Evolutionary conservation across 352 stramenopile genomes (phyloP).

Genomic region (Pythium volutum): DNA sequence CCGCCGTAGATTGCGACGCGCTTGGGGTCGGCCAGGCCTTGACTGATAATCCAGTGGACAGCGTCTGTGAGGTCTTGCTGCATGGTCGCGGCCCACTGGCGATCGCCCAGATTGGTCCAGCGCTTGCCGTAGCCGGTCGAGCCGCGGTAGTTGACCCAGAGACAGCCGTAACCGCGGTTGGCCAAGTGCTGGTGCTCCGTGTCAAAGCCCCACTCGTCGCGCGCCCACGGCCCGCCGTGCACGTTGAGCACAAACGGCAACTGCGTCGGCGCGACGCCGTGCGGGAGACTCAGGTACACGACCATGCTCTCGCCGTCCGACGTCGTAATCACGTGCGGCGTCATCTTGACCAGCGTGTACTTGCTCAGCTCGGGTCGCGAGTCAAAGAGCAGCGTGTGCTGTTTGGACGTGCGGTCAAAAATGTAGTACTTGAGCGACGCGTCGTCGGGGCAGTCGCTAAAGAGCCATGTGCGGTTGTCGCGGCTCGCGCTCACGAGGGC

Average conservation of each 20-base stretch:
- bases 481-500: conserved; percentile 31
- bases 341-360: conserved; percentile 38
- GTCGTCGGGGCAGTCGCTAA: conserved; percentile 55
- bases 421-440: conserved; percentile 42
- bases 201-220: conserved; percentile 33
- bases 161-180: conserved; percentile 41
- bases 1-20: conserved; percentile 58
- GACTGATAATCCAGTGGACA: conserved; percentile 51
- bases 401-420: conserved; percentile 29
- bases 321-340: conserved; percentile 39
- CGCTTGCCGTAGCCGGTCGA: conserved; percentile 72
- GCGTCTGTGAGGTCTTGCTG: conserved; percentile 48
- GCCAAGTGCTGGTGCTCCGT: conserved; percentile 38
- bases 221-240: conserved; percentile 41
- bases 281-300: conserved; percentile 38
- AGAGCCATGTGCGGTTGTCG: conserved; percentile 64
- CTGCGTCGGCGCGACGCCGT: conserved; percentile 25
- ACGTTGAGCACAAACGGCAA: conserved; percentile 39
- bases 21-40: conserved; percentile 50
- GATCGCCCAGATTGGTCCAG: conserved; percentile 55
- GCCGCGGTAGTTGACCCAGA: conserved; percentile 62
- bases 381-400: conserved; percentile 37
- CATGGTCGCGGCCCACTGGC: conserved; percentile 41
- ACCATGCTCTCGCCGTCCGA: conserved; percentile 44
- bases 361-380: conserved; percentile 31